phyloP scores from a whole-genome alignment of 208 protist genomes.

The Trypanosoma avium region DNA sequence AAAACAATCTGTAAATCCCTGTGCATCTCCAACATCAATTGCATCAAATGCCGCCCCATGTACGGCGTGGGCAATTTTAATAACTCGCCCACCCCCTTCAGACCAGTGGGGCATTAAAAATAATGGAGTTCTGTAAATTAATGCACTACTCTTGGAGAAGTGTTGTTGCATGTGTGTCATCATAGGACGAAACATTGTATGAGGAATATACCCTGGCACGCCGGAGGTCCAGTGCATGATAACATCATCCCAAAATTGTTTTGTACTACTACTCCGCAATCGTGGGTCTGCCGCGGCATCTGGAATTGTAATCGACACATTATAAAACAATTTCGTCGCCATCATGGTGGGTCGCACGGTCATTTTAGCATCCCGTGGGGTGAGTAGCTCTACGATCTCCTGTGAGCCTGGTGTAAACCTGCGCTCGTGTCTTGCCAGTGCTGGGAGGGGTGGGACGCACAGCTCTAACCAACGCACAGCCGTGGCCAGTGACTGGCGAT shows the following conservation, averaged over 20 bases:
- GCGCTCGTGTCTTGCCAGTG: conserved; percentile 83
- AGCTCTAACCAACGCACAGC: conserved; percentile 88
- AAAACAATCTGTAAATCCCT: conserved; percentile 92
- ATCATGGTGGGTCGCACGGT: conserved; percentile 91
- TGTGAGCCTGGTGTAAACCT: conserved; percentile 90
- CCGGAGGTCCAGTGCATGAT: conserved; percentile 87
- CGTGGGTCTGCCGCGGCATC: conserved; percentile 78
- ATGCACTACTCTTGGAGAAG: conserved; percentile 72
- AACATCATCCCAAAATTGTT: conserved; percentile 92
- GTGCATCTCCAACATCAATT: conserved; percentile 87
- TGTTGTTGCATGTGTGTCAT: conserved; percentile 91
- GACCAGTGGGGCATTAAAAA: conserved; percentile 91
- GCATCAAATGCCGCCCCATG: conserved; percentile 88
- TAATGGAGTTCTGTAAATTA: conserved; percentile 83
- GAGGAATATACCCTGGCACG: conserved; percentile 87
- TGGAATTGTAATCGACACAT: conserved; percentile 87
- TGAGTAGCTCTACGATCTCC: conserved; percentile 90
- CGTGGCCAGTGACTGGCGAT: conserved; percentile 57
- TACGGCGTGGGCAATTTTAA: conserved; percentile 87
- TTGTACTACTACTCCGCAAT: conserved; percentile 80
- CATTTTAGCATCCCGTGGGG: conserved; percentile 88
- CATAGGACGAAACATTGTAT: conserved; percentile 91
- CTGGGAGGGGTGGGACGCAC: conserved; percentile 86
- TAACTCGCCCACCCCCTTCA: conserved; percentile 79
- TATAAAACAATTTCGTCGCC: conserved; percentile 92